Conservation (phyloP, 1,284 basidiomycete genomes). For the Ceratobasidium sp. region DNA sequence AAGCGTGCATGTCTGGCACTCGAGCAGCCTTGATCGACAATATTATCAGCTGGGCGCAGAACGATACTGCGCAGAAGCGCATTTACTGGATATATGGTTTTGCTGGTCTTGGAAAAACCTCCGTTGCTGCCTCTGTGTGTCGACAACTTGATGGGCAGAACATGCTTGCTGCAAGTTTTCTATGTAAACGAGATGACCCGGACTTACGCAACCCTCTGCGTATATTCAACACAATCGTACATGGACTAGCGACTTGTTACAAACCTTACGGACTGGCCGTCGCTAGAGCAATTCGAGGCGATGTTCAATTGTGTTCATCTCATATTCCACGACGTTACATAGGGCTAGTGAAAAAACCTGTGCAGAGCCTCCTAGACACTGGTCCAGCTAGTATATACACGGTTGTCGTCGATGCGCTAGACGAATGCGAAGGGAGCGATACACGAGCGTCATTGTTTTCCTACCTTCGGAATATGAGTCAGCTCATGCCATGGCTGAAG, state of each 20-base stretch:
- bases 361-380: not conserved
- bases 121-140: slow-evolving; percentile 45
- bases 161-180: not conserved
- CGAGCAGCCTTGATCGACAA: not conserved
- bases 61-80: not conserved
- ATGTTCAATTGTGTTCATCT: no score
- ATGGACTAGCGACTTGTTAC: no score
- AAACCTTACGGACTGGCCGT: no score
- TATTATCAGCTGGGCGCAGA: not conserved
- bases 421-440: slow-evolving; percentile 26
- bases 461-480: not conserved
- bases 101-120: slow-evolving; percentile 4
- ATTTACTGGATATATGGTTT: slow-evolving; percentile 51
- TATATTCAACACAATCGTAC: no score
- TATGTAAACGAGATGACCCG: slow-evolving; percentile 18
- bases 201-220: not conserved
- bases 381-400: not conserved
- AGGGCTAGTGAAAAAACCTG: not conserved
- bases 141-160: not conserved
- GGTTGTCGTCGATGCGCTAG: slow-evolving; percentile 36
- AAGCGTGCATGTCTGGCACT: not conserved
- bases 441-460: not conserved
- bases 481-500: not conserved
- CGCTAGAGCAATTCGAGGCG: no score
- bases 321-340: no score